These are phyloP conservation scores for Carallia pectinifolia DNA, from an alignment of 345 rosid genomes.

Conservation along the genomic window DNA sequence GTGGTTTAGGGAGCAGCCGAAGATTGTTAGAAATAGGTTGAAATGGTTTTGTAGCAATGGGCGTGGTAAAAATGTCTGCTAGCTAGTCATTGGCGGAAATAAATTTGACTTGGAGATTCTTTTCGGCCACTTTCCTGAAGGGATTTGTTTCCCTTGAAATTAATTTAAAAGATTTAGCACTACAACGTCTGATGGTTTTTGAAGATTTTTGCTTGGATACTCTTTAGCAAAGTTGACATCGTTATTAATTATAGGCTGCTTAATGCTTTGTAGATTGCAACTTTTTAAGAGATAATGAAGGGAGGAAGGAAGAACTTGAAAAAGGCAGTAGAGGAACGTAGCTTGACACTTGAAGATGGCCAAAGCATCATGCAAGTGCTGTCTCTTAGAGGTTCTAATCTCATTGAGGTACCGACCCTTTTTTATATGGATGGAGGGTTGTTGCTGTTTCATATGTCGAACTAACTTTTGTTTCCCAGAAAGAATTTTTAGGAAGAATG, in stretches of 20 bases:
- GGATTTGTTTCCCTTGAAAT: background rate
- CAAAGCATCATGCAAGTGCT: conserved; percentile 71
- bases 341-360: conserved; percentile 55
- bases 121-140: background rate
- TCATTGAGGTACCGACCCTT: conserved; percentile 55
- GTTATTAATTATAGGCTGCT: background rate
- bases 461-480: no score
- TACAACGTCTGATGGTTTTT: background rate
- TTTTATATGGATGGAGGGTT: background rate
- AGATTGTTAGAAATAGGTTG: no score
- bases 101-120: no score
- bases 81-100: no score
- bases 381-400: conserved; percentile 88
- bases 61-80: no score
- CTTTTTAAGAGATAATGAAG: conserved; percentile 36
- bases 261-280: background rate
- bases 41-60: no score
- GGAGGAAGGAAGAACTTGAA: conserved; percentile 86
- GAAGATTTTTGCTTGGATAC: background rate
- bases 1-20: no score
- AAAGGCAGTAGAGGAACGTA: conserved; percentile 61
- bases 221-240: background rate
- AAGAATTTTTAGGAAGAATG: no score
- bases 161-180: background rate
- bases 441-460: background rate